These are phyloP conservation scores for Houttuynia cordata DNA, from an alignment of 164 flowering plant genomes.

Conservation along the genomic window DNA sequence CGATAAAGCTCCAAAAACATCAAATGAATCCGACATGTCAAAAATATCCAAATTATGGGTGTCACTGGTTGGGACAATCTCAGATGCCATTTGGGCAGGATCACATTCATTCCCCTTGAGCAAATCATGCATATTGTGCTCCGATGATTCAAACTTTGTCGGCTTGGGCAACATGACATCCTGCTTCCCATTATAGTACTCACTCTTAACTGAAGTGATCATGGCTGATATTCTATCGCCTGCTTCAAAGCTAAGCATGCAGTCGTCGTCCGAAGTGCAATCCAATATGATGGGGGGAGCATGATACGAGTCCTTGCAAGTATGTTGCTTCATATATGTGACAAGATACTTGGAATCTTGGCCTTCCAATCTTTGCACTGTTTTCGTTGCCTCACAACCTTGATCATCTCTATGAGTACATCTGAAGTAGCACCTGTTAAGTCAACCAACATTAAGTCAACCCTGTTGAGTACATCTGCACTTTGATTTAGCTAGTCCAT, in stretches of 20 bases:
- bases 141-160: neutral
- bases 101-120: neutral
- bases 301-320: conserved; percentile 25
- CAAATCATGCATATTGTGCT: neutral
- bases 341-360: conserved; percentile 23
- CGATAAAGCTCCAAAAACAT: neutral
- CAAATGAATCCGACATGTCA: neutral
- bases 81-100: neutral
- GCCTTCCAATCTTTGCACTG: conserved; percentile 22
- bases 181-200: neutral
- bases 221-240: neutral
- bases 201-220: neutral
- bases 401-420: conserved; percentile 38
- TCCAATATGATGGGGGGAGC: conserved; percentile 4
- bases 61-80: no score
- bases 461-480: no score
- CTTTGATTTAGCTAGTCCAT: no score
- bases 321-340: conserved; percentile 51
- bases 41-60: neutral
- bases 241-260: neutral
- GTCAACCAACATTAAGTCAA: no score
- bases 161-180: neutral
- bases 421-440: conserved; percentile 32
- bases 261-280: neutral
- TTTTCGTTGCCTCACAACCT: conserved; percentile 27